phyloP scores from a whole-genome alignment of 129 eudicot species.

The Ambrosia trifida region DNA sequence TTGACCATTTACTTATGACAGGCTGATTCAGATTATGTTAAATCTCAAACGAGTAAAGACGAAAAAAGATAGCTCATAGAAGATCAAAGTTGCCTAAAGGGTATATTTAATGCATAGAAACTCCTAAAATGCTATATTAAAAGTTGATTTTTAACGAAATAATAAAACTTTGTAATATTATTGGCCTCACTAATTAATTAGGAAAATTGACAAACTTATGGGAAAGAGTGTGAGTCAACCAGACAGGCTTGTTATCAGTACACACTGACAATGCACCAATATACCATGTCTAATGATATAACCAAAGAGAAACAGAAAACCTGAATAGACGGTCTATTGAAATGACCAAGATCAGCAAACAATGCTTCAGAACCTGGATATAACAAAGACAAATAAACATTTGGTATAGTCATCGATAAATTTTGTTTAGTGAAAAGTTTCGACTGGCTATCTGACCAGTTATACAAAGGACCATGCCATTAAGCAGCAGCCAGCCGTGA shows the following conservation, averaged over 20 bases:
- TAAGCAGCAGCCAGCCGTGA: slow-evolving; percentile 62
- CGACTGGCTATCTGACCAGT: slow-evolving; percentile 47
- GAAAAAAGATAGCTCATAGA: background rate
- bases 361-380: slow-evolving; percentile 67
- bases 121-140: background rate
- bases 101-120: background rate
- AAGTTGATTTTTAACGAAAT: background rate
- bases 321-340: slow-evolving; percentile 59
- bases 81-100: background rate
- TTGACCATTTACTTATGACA: background rate
- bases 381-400: background rate
- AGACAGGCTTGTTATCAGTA: background rate
- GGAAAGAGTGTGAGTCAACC: background rate
- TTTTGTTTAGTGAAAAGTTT: background rate
- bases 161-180: background rate
- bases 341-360: slow-evolving; percentile 87
- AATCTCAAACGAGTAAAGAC: background rate
- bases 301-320: slow-evolving; percentile 34
- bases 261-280: background rate
- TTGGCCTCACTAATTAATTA: background rate
- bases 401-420: background rate
- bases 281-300: slow-evolving; percentile 3
- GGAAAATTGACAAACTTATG: background rate
- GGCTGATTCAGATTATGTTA: background rate
- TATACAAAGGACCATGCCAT: slow-evolving; percentile 67